These are phyloP conservation scores for Fusarium sp. DNA, from an alignment of 2,329 filamentous ascomycete genomes.

Conservation along the genomic window DNA sequence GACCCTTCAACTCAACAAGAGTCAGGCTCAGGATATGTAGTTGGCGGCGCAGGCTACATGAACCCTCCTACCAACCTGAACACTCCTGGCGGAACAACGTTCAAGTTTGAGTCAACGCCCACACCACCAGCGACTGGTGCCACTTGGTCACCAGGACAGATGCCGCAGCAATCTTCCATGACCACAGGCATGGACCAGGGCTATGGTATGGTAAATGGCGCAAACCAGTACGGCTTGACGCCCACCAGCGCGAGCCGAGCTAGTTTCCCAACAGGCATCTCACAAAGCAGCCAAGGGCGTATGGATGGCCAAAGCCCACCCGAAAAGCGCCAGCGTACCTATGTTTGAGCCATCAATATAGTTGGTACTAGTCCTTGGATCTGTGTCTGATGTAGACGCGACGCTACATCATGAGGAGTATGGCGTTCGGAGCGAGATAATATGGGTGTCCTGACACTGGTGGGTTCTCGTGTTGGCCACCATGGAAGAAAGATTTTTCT, in stretches of 20 bases:
- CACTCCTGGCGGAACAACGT: slow-evolving; percentile 41
- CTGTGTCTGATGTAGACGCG: slow-evolving; percentile 31
- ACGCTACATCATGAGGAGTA: slow-evolving; percentile 42
- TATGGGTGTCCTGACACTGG: slow-evolving; percentile 15
- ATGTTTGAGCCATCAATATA: slow-evolving; percentile 32
- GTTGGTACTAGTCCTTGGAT: slow-evolving; percentile 6
- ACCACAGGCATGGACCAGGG: slow-evolving; percentile 57
- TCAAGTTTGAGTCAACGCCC: slow-evolving; percentile 69
- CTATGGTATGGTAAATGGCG: slow-evolving; percentile 61
- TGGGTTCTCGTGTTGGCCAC: slow-evolving; percentile 17
- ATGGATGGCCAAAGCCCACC: slow-evolving; percentile 59
- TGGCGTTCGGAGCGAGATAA: slow-evolving; percentile 42
- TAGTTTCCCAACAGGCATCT: slow-evolving; percentile 44
- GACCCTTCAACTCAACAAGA: slow-evolving; percentile 62
- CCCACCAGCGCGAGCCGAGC: slow-evolving; percentile 49
- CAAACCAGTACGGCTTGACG: slow-evolving; percentile 54
- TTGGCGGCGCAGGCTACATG: slow-evolving; percentile 52
- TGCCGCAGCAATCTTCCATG: slow-evolving; percentile 63
- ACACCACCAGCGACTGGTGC: slow-evolving; percentile 63
- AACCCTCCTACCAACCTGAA: slow-evolving; percentile 49
- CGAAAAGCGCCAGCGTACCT: slow-evolving; percentile 65
- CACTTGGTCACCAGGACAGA: slow-evolving; percentile 65
- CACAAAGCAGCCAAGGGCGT: slow-evolving; percentile 44
- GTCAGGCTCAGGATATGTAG: slow-evolving; percentile 51
- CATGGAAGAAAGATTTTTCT: slow-evolving; percentile 19